Evolutionary conservation across 2,329 filamentous ascomycete species (phyloP).

Genomic region (Phoma sp.): DNA sequence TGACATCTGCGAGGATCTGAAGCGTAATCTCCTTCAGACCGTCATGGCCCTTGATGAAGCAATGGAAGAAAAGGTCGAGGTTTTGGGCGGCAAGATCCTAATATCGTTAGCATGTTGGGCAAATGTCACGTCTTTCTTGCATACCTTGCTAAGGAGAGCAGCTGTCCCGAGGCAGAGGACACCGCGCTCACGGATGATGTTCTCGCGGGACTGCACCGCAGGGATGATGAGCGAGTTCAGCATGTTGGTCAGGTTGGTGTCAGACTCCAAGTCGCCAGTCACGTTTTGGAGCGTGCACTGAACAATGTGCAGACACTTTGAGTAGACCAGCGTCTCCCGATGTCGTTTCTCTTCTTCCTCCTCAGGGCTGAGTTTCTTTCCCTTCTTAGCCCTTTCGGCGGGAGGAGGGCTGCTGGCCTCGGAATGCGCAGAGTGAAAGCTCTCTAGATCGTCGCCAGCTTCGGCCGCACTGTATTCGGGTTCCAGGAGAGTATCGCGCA

Average conservation of each 20-base stretch:
- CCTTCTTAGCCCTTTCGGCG: constrained; percentile 48
- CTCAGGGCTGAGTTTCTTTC: constrained; percentile 54
- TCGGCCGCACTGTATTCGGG: constrained; percentile 64
- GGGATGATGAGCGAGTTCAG: constrained; percentile 96
- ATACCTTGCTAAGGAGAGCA: constrained; percentile 82
- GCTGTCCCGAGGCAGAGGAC: constrained; percentile 89
- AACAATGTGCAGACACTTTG: constrained; percentile 97
- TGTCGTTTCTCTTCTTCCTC: constrained; percentile 75
- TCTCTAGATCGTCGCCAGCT: constrained; percentile 57
- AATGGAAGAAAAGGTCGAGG: constrained; percentile 90
- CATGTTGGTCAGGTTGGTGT: constrained; percentile 94
- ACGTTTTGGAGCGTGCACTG: constrained; percentile 98
- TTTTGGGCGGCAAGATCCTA: constrained; percentile 89
- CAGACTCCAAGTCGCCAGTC: constrained; percentile 83
- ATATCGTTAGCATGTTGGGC: constrained; percentile 8
- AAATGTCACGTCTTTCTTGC: constrained; percentile 16
- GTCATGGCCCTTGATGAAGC: constrained; percentile 91
- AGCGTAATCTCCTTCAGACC: constrained; percentile 87
- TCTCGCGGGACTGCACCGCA: constrained; percentile 90
- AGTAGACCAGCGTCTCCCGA: constrained; percentile 92
- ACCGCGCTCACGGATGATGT: constrained; percentile 88
- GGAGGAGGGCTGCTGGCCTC: constrained; percentile 71
- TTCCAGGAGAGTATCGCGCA: constrained; percentile 86
- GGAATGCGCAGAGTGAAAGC: constrained; percentile 92
- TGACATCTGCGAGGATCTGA: constrained; percentile 90